Percentiles rank a stretch among this genome's conserved stretches.
These are phyloP conservation scores for Ogataea minuta DNA, from an alignment of 805 yeast species.

Conservation along the genomic window DNA sequence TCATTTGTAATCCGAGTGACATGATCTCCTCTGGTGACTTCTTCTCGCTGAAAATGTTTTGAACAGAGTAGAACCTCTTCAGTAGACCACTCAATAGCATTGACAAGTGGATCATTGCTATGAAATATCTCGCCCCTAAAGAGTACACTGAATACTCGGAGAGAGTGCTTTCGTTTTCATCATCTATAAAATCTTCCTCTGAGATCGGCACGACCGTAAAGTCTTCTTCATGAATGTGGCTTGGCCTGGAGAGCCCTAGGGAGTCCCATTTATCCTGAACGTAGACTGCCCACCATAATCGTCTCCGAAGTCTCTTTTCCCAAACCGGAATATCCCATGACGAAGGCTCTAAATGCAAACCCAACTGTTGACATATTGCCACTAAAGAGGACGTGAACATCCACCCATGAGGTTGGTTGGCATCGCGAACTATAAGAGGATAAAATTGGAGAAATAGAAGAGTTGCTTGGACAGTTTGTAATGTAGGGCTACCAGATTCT, in stretches of 20 bases:
- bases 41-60: not conserved
- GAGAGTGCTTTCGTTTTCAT: conserved; percentile 23
- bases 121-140: conserved; percentile 4
- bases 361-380: conserved; percentile 79
- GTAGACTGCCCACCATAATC: conserved; percentile 35
- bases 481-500: conserved; percentile 9
- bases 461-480: conserved; percentile 14
- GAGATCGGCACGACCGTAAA: conserved; percentile 68
- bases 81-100: conserved; percentile 2
- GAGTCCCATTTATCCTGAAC: conserved; percentile 37
- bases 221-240: conserved; percentile 19
- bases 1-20: conserved; percentile 1
- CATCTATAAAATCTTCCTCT: conserved; percentile 69
- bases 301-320: conserved; percentile 30
- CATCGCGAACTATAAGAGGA: conserved; percentile 11
- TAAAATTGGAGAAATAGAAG: conserved; percentile 9
- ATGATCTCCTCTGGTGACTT: conserved; percentile 1
- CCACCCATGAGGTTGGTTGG: conserved; percentile 9
- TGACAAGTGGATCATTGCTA: conserved; percentile 8
- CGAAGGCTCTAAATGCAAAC: conserved; percentile 53
- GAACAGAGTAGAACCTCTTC: conserved; percentile 4
- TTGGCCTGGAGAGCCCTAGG: conserved; percentile 33
- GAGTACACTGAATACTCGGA: conserved; percentile 19
- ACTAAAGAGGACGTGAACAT: conserved; percentile 38
- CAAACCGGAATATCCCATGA: conserved; percentile 33